These are phyloP conservation scores for Xerocomus minutiporus DNA, from an alignment of 1,284 basidiomycete species.

Conservation along the genomic window DNA sequence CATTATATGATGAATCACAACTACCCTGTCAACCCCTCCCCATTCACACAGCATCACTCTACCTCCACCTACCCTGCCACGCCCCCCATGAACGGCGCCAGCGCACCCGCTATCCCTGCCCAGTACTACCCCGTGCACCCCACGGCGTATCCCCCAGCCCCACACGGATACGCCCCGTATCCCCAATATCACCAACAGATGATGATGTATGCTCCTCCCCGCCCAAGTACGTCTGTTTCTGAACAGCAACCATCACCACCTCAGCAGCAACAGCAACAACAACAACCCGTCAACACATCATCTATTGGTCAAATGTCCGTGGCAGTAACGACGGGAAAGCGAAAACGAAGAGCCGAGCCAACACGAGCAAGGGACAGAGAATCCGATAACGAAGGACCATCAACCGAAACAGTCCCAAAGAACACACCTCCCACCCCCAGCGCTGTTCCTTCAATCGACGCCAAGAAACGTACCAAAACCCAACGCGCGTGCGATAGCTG, in stretches of 20 bases:
- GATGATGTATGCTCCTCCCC: conserved; percentile 58
- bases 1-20: conserved; percentile 58
- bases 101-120: conserved; percentile 41
- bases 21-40: conserved; percentile 54
- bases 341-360: conserved; percentile 58
- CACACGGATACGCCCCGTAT: conserved; percentile 52
- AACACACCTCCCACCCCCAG: conserved; percentile 32
- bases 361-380: conserved; percentile 41
- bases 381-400: conserved; percentile 58
- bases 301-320: conserved; percentile 37
- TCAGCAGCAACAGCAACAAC: conserved; percentile 18
- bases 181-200: conserved; percentile 58
- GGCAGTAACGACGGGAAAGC: conserved; percentile 43
- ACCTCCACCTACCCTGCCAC: conserved; percentile 37
- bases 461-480: conserved; percentile 86
- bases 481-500: conserved; percentile 89
- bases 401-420: conserved; percentile 42
- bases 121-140: conserved; percentile 61
- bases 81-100: conserved; percentile 42
- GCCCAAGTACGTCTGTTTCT: conserved; percentile 31
- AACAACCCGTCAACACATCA: conserved; percentile 28
- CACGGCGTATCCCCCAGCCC: conserved; percentile 44
- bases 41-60: conserved; percentile 48
- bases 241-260: conserved; percentile 23
- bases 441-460: conserved; percentile 40